Percentiles rank a stretch among this genome's conserved stretches.
phyloP scores from a whole-genome alignment of 2,329 filamentous ascomycete genomes.

The Bipolaris sorokiniana region DNA sequence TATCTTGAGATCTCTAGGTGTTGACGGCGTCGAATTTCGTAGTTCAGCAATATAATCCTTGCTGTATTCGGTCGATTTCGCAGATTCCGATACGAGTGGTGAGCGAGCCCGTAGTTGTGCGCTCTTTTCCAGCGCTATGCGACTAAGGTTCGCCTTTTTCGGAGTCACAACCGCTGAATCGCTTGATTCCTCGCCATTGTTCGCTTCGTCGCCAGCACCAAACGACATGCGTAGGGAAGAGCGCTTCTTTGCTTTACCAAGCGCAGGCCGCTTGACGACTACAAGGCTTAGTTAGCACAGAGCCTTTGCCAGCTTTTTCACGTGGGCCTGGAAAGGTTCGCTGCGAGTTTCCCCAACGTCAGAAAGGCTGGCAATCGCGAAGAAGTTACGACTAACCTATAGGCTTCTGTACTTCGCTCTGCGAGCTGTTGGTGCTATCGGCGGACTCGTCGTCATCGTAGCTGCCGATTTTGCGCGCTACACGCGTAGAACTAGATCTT shows the following conservation, averaged over 20 bases:
- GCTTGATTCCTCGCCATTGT: conserved; percentile 58
- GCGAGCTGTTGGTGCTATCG: conserved; percentile 39
- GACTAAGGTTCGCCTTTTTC: conserved; percentile 67
- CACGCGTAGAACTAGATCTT: conserved; percentile 64
- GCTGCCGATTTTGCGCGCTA: conserved; percentile 77
- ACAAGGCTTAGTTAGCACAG: conserved; percentile 52
- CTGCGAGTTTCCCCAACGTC: conserved; percentile 20
- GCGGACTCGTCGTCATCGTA: conserved; percentile 63
- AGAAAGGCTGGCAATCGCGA: conserved; percentile 35
- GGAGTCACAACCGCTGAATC: conserved; percentile 63
- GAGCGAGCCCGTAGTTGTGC: conserved; percentile 64
- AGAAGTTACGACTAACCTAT: conserved; percentile 50
- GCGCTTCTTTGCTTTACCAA: conserved; percentile 69
- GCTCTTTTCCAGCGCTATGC: conserved; percentile 70
- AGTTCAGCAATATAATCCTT: conserved; percentile 86
- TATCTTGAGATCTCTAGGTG: conserved; percentile 67
- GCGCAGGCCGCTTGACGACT: conserved; percentile 62
- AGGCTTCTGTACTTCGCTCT: conserved; percentile 39
- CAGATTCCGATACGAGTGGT: conserved; percentile 55
- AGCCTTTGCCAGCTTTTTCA: conserved; percentile 37
- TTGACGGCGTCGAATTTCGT: conserved; percentile 82
- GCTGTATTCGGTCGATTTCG: conserved; percentile 71
- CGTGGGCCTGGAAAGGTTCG: conserved; percentile 11
- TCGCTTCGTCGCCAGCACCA: conserved; percentile 63
- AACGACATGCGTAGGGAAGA: conserved; percentile 80